phyloP scores from a whole-genome alignment of 371 early-diverging fungal genomes.

The Parasitella parasitica region DNA sequence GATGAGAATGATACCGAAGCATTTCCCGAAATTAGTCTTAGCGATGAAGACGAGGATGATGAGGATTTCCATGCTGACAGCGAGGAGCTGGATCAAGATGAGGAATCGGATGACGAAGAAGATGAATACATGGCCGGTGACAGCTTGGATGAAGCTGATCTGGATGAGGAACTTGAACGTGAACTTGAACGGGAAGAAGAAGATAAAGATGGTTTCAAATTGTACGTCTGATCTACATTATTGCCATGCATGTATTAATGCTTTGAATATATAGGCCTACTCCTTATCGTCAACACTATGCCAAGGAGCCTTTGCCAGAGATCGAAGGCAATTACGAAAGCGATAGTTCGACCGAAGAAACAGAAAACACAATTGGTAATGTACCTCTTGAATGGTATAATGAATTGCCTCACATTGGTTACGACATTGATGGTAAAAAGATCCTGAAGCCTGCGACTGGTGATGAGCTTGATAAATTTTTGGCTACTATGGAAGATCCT shows the following conservation, averaged over 20 bases:
- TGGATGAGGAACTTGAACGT: conserved; percentile 31
- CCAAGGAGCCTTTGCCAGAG: conserved; percentile 62
- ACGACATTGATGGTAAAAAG: conserved; percentile 90
- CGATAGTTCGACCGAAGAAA: conserved; percentile 90
- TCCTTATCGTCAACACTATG: conserved; percentile 35
- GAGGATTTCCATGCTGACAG: conserved; percentile 25
- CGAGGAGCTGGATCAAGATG: conserved; percentile 41
- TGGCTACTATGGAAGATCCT: conserved; percentile 91
- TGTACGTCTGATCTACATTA: conserved; percentile 8
- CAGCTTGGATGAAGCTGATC: conserved; percentile 28
- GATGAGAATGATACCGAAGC: conserved; percentile 42
- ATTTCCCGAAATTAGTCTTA: conserved; percentile 44
- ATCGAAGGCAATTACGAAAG: conserved; percentile 91
- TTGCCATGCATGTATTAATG: background rate
- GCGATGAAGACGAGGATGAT: conserved; percentile 37
- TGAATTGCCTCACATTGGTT: conserved; percentile 95
- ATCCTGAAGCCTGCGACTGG: conserved; percentile 83
- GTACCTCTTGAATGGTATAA: conserved; percentile 96
- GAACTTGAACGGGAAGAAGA: conserved; percentile 36
- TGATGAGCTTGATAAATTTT: conserved; percentile 92
- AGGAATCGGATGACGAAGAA: conserved; percentile 52
- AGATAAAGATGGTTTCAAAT: conserved; percentile 39
- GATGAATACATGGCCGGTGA: conserved; percentile 21
- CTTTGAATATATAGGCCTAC: conserved; percentile 20
- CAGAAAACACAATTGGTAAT: conserved; percentile 85